A percentile compares a stretch with the other conserved stretches of the same genome.
These are phyloP conservation scores for Adansonia grandidieri DNA, from an alignment of 441 rosid species.

Conservation along the genomic window DNA sequence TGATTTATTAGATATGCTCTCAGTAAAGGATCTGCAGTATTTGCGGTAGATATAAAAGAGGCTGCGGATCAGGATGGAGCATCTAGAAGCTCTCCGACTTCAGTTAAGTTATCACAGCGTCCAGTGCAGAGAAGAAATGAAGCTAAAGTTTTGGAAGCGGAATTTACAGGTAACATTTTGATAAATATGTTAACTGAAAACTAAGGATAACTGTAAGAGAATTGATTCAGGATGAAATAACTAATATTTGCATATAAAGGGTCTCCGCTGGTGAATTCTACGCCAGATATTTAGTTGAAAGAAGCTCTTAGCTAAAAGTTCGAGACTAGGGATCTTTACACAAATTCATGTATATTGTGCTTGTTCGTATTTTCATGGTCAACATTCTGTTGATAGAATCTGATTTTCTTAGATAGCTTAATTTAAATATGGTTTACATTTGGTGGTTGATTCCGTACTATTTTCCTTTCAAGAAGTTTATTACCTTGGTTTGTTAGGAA, in stretches of 20 bases:
- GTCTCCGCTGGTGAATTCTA: neutral
- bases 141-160: constrained; percentile 38
- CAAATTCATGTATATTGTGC: neutral
- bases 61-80: constrained; percentile 32
- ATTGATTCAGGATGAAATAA: neutral
- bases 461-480: neutral
- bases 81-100: constrained; percentile 35
- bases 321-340: neutral
- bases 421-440: neutral
- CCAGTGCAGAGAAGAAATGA: constrained; percentile 63
- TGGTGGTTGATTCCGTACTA: neutral
- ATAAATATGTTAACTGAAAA: constrained; percentile 14
- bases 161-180: constrained; percentile 51
- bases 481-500: neutral
- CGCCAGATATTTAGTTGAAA: neutral
- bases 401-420: neutral
- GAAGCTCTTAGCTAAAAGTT: constrained; percentile 3
- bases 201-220: constrained; percentile 1
- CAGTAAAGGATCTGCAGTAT: constrained; percentile 74
- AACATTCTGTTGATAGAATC: neutral
- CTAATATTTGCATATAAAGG: neutral
- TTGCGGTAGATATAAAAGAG: constrained; percentile 77
- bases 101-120: constrained; percentile 51
- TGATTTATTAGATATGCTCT: constrained; percentile 68
- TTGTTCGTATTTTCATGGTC: neutral